These are phyloP conservation scores for Musa schizocarpa DNA, from an alignment of 176 grass and related monocot species.

Conservation along the genomic window DNA sequence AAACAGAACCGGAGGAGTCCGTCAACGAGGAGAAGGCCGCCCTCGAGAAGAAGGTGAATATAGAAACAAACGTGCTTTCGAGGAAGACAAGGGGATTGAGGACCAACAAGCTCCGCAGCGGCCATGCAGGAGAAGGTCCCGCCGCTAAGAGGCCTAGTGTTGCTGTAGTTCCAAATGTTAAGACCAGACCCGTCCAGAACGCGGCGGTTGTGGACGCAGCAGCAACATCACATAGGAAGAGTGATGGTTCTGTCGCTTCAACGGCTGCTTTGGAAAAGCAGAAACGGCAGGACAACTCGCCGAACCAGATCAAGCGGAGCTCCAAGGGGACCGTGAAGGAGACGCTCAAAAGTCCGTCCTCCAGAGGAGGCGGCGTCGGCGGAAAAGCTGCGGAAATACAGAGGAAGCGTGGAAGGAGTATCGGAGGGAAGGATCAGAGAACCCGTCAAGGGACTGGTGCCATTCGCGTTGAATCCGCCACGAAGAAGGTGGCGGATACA, in stretches of 20 bases:
- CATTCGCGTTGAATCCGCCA: neutral
- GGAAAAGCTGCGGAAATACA: constrained; percentile 13
- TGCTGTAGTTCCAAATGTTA: constrained; percentile 17
- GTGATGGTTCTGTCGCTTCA: neutral
- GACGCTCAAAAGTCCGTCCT: constrained; percentile 34
- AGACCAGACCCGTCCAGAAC: constrained; percentile 16
- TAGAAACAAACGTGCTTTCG: neutral
- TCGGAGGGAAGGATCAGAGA: constrained; percentile 28
- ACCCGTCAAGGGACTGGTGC: constrained; percentile 8
- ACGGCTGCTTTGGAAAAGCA: constrained; percentile 36
- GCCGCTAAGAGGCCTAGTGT: constrained; percentile 17
- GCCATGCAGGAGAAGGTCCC: neutral
- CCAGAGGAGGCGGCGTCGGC: constrained; percentile 11
- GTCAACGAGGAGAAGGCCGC: constrained; percentile 11
- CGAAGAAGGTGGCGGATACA: constrained; percentile 28
- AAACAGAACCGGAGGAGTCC: constrained; percentile 26
- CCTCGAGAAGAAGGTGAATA: constrained; percentile 14
- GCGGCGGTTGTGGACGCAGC: neutral
- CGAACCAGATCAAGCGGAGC: constrained; percentile 66
- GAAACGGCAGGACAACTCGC: constrained; percentile 50
- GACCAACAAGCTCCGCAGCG: constrained; percentile 38
- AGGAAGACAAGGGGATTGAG: constrained; percentile 25
- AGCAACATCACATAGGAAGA: constrained; percentile 45
- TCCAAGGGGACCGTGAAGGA: constrained; percentile 29
- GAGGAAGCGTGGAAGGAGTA: constrained; percentile 36